Evolutionary conservation across 805 yeast species (phyloP).

Genomic region (Yamadazyma scolyti): DNA sequence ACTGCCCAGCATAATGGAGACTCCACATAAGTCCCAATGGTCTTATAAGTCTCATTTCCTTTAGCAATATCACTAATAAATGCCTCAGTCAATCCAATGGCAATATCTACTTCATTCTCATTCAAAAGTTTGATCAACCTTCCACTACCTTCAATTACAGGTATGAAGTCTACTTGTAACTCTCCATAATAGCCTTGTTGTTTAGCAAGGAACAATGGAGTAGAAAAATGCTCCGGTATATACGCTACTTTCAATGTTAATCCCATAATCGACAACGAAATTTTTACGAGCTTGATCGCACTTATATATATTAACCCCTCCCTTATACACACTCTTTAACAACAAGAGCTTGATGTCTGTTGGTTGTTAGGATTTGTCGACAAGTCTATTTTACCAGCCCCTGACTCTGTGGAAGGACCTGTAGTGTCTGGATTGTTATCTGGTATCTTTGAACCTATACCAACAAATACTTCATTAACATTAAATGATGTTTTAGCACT

Average conservation of each 20-base stretch:
- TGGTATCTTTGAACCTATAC: constrained; percentile 86
- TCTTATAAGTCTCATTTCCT: constrained; percentile 59
- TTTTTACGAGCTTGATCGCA: neutral
- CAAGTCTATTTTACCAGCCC: constrained; percentile 36
- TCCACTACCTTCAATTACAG: constrained; percentile 86
- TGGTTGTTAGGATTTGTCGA: constrained; percentile 8
- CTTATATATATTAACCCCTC: neutral
- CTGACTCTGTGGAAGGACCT: constrained; percentile 10
- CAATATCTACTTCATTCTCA: constrained; percentile 64
- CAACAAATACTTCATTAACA: constrained; percentile 87
- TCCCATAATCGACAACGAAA: constrained; percentile 1
- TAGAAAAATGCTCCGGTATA: constrained; percentile 89
- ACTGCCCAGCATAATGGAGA: constrained; percentile 91
- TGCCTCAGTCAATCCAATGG: constrained; percentile 89
- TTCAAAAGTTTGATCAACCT: constrained; percentile 73
- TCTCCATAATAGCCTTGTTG: constrained; percentile 51
- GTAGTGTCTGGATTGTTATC: constrained; percentile 13
- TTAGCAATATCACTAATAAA: constrained; percentile 80
- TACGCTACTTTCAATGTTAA: constrained; percentile 58
- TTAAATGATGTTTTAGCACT: constrained; percentile 88
- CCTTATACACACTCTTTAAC: constrained; percentile 4
- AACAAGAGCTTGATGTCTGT: constrained; percentile 6
- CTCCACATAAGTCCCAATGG: constrained; percentile 79
- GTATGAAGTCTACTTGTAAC: constrained; percentile 56
- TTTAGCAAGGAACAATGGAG: constrained; percentile 76